A percentile compares a stretch with the other conserved stretches of the same genome.
Evolutionary conservation across 2,329 filamentous ascomycete species (phyloP).

Genomic region (Nigrospora osmanthi): DNA sequence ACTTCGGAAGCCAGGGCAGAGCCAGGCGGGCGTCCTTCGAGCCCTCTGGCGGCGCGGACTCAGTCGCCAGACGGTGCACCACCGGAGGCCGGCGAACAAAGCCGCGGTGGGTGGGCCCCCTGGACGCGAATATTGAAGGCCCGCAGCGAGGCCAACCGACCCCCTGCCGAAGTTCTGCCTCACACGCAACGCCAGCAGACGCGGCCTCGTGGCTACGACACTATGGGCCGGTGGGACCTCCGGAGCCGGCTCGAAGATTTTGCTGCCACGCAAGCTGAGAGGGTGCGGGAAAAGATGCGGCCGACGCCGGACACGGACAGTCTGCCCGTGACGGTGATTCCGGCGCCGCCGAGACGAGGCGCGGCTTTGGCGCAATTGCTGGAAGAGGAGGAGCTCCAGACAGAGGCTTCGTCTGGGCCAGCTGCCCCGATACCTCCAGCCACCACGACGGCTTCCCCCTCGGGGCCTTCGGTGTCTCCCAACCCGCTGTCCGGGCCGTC

Average conservation of each 20-base stretch:
- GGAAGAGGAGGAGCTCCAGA: constrained; percentile 36
- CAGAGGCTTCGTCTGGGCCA: constrained; percentile 12
- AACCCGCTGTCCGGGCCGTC: no score
- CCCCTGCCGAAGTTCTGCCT: constrained; percentile 22
- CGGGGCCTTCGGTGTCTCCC: neutral
- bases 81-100: neutral
- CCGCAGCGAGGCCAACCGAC: constrained; percentile 11
- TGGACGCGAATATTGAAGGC: constrained; percentile 13
- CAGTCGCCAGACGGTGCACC: no score
- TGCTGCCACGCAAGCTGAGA: constrained; percentile 52
- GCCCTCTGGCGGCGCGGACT: neutral
- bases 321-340: constrained; percentile 52
- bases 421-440: constrained; percentile 4
- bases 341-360: constrained; percentile 51
- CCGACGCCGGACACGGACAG: constrained; percentile 46
- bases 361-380: constrained; percentile 47
- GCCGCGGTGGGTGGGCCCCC: constrained; percentile 9
- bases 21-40: constrained; percentile 6
- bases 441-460: neutral
- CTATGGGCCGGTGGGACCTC: constrained; percentile 43
- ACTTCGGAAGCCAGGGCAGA: constrained; percentile 8
- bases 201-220: constrained; percentile 16
- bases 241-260: constrained; percentile 52
- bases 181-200: constrained; percentile 18
- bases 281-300: constrained; percentile 46